A percentile compares a stretch with the other conserved stretches of the same genome.
Conservation (phyloP, 176 grass and related monocot species). For the Melocanna baccifera region DNA sequence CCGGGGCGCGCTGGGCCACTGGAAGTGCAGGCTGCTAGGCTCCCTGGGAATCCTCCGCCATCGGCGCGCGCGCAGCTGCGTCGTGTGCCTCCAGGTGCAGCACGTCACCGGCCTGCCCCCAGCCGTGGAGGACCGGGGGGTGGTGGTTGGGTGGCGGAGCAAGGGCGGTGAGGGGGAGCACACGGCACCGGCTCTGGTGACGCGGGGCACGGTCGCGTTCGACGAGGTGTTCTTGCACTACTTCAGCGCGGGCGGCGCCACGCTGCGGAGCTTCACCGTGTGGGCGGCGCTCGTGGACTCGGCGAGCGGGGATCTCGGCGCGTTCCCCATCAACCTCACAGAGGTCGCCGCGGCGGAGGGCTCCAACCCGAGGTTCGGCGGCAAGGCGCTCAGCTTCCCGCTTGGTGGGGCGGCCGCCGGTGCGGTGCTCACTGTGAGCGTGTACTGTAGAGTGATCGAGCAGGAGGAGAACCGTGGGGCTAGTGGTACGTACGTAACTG, state of each 20-base stretch:
- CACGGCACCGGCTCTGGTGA: slow-evolving; percentile 53
- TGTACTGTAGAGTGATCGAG: slow-evolving; percentile 77
- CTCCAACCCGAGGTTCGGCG: slow-evolving; percentile 48
- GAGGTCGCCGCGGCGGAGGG: slow-evolving; percentile 41
- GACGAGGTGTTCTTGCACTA: slow-evolving; percentile 85
- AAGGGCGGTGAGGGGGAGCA: slow-evolving; percentile 69
- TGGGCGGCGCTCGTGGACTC: slow-evolving; percentile 74
- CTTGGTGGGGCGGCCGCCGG: slow-evolving; percentile 61
- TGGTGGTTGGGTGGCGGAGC: slow-evolving; percentile 81
- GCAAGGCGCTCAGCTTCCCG: slow-evolving; percentile 65
- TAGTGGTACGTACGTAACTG: slow-evolving; percentile 34
- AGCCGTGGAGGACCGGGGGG: slow-evolving; percentile 36
- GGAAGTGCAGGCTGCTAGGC: slow-evolving; percentile 52
- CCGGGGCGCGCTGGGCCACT: slow-evolving; percentile 40
- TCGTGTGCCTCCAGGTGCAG: slow-evolving; percentile 88
- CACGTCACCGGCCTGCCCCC: slow-evolving; percentile 55
- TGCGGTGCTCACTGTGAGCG: slow-evolving; percentile 55
- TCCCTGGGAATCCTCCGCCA: slow-evolving; percentile 47
- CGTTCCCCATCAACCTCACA: slow-evolving; percentile 66
- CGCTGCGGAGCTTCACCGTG: slow-evolving; percentile 54
- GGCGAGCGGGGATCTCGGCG: slow-evolving; percentile 49
- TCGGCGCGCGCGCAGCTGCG: slow-evolving; percentile 49
- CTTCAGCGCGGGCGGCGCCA: slow-evolving; percentile 46
- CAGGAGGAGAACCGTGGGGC: slow-evolving; percentile 29
- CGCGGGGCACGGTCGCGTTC: slow-evolving; percentile 45